Base-by-base conservation (phyloP, 2,329 filamentous ascomycete genomes). In the Ophiosphaerella korrae region DNA sequence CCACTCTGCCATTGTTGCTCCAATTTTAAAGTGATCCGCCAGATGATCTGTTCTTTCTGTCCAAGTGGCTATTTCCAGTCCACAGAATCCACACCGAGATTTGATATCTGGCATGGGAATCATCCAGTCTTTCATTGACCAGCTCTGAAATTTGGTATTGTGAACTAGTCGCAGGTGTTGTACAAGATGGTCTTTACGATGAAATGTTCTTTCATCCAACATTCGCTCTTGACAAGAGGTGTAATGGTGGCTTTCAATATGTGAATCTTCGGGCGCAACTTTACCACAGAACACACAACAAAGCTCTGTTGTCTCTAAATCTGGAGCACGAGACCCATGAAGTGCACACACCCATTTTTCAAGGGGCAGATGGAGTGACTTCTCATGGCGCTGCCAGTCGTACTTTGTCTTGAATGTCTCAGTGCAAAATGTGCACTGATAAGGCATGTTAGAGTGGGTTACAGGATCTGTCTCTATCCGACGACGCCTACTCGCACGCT, bases 371-470 rank as follows among this genome's bases (percentile, higher is more conserved):
- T 69, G 66, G 1, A 69, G 49, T 1, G 65, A 62, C 26, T 68
- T 69, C 13, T 69, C 66, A n/a, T 69, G 66, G 1, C 66, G 48
- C 29, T 62, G 57, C 66, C 66, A 69, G 29, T 69, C 64, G 23
- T 66, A 61, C 41, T 67, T 69, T 0, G 63, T 66, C 16, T 62
- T 66, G 55, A 69, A 69, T 11, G 56, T 58, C 35, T 69, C 66
- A 0, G 66, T 68, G 38, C 66, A 69, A 23, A 68, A 69, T 0
- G 66, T 69, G 36, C 66, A 68, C 39, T 68, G 65, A 13, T 59
- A 69, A 0, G 62, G 61, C 43, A 63, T 49, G 11, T 49, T 38
- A 6, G 57, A 52, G 2, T 55, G 42, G 18, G 49, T 24, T 12
- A 48, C 43, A 2, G 37, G 50, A 4, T 55, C 51, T 35, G 57